Base-by-base conservation (phyloP, 2,329 filamentous ascomycete genomes). In the Grosmannia penicillata region DNA sequence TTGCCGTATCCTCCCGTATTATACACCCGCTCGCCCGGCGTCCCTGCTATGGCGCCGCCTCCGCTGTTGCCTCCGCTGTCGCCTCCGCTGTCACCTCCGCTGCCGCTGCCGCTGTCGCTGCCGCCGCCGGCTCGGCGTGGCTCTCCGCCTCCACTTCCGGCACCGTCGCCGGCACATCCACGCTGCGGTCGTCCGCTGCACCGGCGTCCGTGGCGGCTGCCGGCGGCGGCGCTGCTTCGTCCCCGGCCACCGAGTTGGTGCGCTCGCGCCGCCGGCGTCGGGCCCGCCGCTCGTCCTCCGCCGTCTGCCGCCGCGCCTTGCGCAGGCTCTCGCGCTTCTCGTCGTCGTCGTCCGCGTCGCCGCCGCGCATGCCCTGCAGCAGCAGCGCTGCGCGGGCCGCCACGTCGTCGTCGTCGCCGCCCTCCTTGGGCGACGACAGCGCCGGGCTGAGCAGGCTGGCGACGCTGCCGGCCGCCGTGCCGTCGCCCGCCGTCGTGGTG, bases 361-460 rank as follows among this genome's bases (percentile, higher is more conserved):
- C 70, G 35, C 78, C 72, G 30, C 72, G 74, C 57, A 95, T 78
- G 33, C 85, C 85, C 53, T 93, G 82, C 23, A 96, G 65, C 55
- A 95, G 64, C 46, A 78, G 74, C 2, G 85, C 85, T 3, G 89
- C 87, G 37, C 86, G 75, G 48, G 87, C 81, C 4, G 85, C 87
- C 22, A 96, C 76, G 46, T 93, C 85, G 56, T 87, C 68, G 42
- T 71, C 68, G 36, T 61, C 60, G n/a, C 50, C 60, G 84, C 83
- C 5, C 26, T 85, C 87, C 41, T 85, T 74, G 49, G 86, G 80
- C 8, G 84, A 85, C 22, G 23, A 94, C 75, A 46, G 93, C 84
- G 55, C 57, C 0, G 78, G 72, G 43, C 70, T 76, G 34, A 73
- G 54, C 9, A 68, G 53, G 46, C 58, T 62, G 22, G 61, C 62